Evolutionary conservation across 441 rosid genomes (phyloP).

Genomic region (Brassica balearica): DNA sequence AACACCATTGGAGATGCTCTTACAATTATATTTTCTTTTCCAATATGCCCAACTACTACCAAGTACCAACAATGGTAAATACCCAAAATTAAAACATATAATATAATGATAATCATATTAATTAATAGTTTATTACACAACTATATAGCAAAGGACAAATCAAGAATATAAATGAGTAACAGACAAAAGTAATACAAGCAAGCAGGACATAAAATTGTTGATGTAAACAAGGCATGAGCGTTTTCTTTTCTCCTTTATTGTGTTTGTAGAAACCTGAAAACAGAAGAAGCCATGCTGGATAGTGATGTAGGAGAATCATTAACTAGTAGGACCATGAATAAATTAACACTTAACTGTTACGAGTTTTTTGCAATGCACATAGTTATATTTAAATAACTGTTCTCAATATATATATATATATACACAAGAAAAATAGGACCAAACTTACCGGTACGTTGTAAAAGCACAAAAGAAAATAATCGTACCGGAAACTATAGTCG

Average conservation of each 20-base stretch:
- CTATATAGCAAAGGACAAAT: slow-evolving; percentile 11
- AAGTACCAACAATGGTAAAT: background rate
- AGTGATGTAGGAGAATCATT: slow-evolving; percentile 2
- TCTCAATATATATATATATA: slow-evolving; percentile 7
- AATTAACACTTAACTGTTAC: background rate
- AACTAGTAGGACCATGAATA: slow-evolving; percentile 17
- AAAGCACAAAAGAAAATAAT: slow-evolving; percentile 31
- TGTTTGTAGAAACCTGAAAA: slow-evolving; percentile 4
- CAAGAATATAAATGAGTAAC: background rate
- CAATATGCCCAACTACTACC: too few relatives aligned
- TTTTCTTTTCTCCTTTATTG: background rate
- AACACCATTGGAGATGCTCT: too few relatives aligned
- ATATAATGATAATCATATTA: background rate
- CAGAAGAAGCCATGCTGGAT: slow-evolving; percentile 17
- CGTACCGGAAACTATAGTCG: slow-evolving; percentile 26
- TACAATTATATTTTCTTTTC: too few relatives aligned
- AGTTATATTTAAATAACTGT: background rate
- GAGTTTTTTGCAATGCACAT: background rate
- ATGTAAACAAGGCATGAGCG: background rate
- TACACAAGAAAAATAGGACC: background rate
- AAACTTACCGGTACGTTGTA: slow-evolving; percentile 34
- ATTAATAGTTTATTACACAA: background rate
- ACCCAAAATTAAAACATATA: background rate
- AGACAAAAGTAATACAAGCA: background rate
- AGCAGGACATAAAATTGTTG: background rate